A percentile compares a stretch with the other conserved stretches of the same genome.
These are phyloP conservation scores for Athelia psychrophila DNA, from an alignment of 1,284 basidiomycete species.

Conservation along the genomic window DNA sequence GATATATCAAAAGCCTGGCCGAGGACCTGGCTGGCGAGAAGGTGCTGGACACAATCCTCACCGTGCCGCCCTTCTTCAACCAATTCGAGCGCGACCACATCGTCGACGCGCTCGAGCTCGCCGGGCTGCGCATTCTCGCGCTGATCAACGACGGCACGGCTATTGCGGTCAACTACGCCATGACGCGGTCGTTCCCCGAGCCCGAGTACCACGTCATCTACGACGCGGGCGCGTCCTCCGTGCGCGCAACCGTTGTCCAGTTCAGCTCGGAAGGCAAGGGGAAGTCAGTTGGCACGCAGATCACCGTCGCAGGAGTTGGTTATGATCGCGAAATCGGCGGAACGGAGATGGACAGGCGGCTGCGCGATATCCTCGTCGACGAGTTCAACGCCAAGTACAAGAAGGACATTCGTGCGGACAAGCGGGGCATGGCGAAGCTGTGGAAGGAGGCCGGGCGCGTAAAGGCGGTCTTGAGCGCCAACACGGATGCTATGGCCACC, in stretches of 20 bases:
- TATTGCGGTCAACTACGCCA: slow-evolving; percentile 93
- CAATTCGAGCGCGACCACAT: slow-evolving; percentile 88
- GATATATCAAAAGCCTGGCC: slow-evolving; percentile 88
- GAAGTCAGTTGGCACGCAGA: slow-evolving; percentile 58
- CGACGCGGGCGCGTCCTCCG: slow-evolving; percentile 89
- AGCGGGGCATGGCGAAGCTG: slow-evolving; percentile 88
- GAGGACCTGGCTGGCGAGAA: slow-evolving; percentile 76
- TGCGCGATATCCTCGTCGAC: slow-evolving; percentile 80
- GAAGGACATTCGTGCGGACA: slow-evolving; percentile 68
- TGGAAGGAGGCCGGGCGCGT: slow-evolving; percentile 92
- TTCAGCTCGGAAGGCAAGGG: slow-evolving; percentile 63
- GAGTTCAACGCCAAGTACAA: slow-evolving; percentile 73
- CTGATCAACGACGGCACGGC: slow-evolving; percentile 94
- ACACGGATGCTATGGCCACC: slow-evolving; percentile 72
- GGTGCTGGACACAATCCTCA: slow-evolving; percentile 80
- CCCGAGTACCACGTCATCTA: slow-evolving; percentile 92
- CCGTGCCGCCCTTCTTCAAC: slow-evolving; percentile 85
- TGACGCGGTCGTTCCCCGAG: slow-evolving; percentile 84
- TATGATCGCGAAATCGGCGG: slow-evolving; percentile 82
- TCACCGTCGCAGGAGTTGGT: slow-evolving; percentile 78
- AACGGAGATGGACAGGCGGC: slow-evolving; percentile 77
- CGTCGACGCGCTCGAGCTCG: slow-evolving; percentile 87
- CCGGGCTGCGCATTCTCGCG: slow-evolving; percentile 81
- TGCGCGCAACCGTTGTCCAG: slow-evolving; percentile 83
- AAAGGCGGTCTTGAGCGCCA: slow-evolving; percentile 94